Evolutionary conservation across 2,329 filamentous ascomycete genomes (phyloP), one percentile per base, ranked within the genome.

Genomic region (Stagonosporopsis cucurbitacearum): DNA sequence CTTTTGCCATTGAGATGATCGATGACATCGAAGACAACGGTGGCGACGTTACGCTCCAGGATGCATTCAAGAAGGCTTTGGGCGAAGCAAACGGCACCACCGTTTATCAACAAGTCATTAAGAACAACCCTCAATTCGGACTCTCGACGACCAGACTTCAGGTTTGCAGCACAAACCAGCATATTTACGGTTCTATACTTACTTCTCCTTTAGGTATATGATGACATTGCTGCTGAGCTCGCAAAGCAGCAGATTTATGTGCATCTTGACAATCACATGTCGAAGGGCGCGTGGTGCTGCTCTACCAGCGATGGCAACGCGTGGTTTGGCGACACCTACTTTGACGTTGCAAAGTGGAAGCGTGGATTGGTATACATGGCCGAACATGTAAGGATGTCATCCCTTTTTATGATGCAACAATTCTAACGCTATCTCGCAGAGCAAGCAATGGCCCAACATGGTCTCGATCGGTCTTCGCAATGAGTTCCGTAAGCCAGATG

Each of bases 281-380:
- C 69, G 2, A 73, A 69, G 36, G 71, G 69, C 4, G 63, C 61
- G 23, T 74, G 71, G 71, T 74, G 71, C 57, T 74, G 70, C 47
- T 51, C 57, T 19, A 58, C 46, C 3, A 58, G 47, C 28, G 84
- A 86, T 67, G 83, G 84, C 41, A 86, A 86, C 67, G 81, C 83
- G 30, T 87, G 84, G 84, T 86, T 84, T 80, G 81, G 81, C 51
- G 75, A 80, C 40, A 83, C 78, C 2, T 78, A 87, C 64, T 89
- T 87, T 62, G 73, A 83, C 53, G 75, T 80, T 0, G 69, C 74
- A 1, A 87, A 87, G 49, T 89, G 87, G 87, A 77, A 80, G 12
- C 77, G 86, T 8, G 86, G 86, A 0, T 73, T 86, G 15, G 66
- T 74, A 2, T 89, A 83, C 66, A 89, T 89, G 85, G 86, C 84